Evolutionary conservation across 129 eudicot species (phyloP).

Genomic region (Solidago caesia): DNA sequence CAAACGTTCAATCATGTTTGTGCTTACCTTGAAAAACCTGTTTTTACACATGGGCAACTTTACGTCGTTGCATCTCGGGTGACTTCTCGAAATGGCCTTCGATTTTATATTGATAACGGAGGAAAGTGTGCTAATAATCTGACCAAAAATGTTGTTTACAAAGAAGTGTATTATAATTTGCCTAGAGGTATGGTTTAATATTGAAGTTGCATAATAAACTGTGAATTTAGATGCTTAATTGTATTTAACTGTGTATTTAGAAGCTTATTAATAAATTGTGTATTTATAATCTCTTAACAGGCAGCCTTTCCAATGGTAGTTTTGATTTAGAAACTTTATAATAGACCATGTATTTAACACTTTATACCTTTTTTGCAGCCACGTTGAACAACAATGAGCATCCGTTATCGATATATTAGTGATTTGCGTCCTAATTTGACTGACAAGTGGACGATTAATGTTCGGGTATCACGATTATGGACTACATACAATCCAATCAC

Average conservation of each 20-base stretch:
- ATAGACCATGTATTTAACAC: background rate
- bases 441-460: background rate
- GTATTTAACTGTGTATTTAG: no score
- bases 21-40: background rate
- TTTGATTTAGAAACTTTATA: no score
- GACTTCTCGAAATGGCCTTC: background rate
- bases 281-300: no score
- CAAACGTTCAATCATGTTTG: background rate
- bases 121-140: background rate
- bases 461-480: background rate
- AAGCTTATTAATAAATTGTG: no score
- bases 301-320: no score
- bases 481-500: background rate
- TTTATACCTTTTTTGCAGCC: background rate
- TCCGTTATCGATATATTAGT: background rate
- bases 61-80: background rate
- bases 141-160: background rate
- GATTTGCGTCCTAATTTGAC: background rate
- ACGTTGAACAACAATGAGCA: background rate
- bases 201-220: background rate
- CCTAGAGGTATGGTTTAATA: background rate
- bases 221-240: background rate
- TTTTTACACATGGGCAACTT: background rate
- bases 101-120: background rate
- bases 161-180: background rate